A percentile compares a stretch with the other conserved stretches of the same genome.
phyloP scores from a whole-genome alignment of 2,329 filamentous ascomycete species.

The Mollisia scopiformis region DNA sequence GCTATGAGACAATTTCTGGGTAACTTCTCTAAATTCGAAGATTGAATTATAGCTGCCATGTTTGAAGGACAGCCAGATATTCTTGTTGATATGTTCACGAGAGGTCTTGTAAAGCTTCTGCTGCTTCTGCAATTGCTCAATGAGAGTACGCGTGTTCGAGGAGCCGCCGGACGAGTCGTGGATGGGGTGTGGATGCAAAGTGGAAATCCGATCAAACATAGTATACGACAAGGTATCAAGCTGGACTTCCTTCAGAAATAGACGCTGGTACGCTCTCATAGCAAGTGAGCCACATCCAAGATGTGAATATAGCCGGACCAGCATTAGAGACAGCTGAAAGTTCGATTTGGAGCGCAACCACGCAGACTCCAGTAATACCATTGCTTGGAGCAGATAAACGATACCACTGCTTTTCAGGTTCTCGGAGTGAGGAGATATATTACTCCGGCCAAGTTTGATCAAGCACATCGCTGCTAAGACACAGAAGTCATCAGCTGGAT shows the following conservation, averaged over 20 bases:
- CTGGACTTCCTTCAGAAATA: slow-evolving; percentile 44
- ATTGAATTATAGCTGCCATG: slow-evolving; percentile 38
- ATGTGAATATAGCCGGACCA: slow-evolving; percentile 41
- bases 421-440: slow-evolving; percentile 4
- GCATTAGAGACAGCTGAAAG: slow-evolving; percentile 41
- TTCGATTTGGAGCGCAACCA: slow-evolving; percentile 41
- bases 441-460: slow-evolving; percentile 29
- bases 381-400: slow-evolving; percentile 35
- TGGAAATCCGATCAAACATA: slow-evolving; percentile 42
- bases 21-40: slow-evolving; percentile 36
- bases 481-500: slow-evolving; percentile 38
- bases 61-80: slow-evolving; percentile 35
- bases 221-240: slow-evolving; percentile 43
- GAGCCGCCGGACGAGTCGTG: slow-evolving; percentile 20
- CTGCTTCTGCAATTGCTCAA: slow-evolving; percentile 31
- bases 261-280: slow-evolving; percentile 39
- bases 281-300: slow-evolving; percentile 42
- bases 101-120: slow-evolving; percentile 32
- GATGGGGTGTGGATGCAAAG: slow-evolving; percentile 40
- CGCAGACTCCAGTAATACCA: slow-evolving; percentile 36
- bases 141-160: slow-evolving; percentile 22
- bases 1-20: slow-evolving; percentile 29
- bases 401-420: slow-evolving; percentile 16
- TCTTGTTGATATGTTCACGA: slow-evolving; percentile 32
- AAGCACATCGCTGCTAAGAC: slow-evolving; percentile 36